phyloP scores from a whole-genome alignment of 2,329 filamentous ascomycete genomes.

The Helminthosporium solani region DNA sequence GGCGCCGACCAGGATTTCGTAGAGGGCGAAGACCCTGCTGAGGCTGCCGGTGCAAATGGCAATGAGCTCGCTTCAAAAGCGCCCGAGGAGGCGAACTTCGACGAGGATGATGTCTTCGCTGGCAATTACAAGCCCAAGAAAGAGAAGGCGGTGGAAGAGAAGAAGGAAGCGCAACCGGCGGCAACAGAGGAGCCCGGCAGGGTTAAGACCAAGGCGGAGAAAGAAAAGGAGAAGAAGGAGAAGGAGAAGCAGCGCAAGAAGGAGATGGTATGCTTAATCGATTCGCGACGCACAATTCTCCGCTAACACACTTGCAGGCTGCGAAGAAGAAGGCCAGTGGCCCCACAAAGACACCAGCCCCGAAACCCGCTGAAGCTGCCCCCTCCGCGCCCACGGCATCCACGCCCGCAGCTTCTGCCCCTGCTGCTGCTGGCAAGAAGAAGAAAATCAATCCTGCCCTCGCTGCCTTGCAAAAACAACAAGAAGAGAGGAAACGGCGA shows the following conservation, averaged over 20 bases:
- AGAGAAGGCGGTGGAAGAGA: conserved; percentile 56
- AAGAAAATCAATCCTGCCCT: conserved; percentile 85
- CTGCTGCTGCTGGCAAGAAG: conserved; percentile 63
- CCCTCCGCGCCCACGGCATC: conserved; percentile 29
- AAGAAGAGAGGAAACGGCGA: conserved; percentile 69
- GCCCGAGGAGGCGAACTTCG: conserved; percentile 71
- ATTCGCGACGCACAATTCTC: not conserved
- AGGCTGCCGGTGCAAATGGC: conserved; percentile 27
- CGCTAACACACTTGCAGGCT: conserved; percentile 35
- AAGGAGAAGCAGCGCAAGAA: conserved; percentile 98
- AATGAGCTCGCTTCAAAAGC: conserved; percentile 63
- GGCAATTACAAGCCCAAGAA: conserved; percentile 68
- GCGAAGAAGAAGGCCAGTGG: conserved; percentile 61
- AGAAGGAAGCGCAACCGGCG: conserved; percentile 42
- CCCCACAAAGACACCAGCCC: conserved; percentile 41
- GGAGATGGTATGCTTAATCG: conserved; percentile 69
- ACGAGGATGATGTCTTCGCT: conserved; percentile 78
- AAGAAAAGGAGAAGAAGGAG: conserved; percentile 97
- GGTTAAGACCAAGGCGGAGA: conserved; percentile 95
- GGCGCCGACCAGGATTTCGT: conserved; percentile 66
- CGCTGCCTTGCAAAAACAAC: conserved; percentile 74
- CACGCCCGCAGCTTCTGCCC: conserved; percentile 37
- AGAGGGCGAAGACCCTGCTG: conserved; percentile 62
- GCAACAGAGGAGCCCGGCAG: conserved; percentile 47
- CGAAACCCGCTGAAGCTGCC: conserved; percentile 42